phyloP scores from a whole-genome alignment of 2,329 filamentous ascomycete species.

The Penicillium sclerotigenum region DNA sequence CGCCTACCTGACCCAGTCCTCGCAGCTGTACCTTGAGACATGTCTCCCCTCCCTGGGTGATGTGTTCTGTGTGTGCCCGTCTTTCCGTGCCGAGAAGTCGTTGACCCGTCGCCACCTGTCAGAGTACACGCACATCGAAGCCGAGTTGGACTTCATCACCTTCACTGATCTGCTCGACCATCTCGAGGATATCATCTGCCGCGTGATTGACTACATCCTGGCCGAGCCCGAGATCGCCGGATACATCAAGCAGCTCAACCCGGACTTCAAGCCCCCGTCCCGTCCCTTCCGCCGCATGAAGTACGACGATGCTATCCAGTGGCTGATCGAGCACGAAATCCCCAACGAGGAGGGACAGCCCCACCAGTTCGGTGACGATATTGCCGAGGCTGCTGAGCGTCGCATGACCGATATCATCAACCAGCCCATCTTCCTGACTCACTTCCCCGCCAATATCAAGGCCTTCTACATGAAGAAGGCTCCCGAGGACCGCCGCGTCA shows the following conservation, averaged over 20 bases:
- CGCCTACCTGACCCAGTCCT: slow-evolving; percentile 93
- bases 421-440: slow-evolving; percentile 89
- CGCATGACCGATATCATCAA: slow-evolving; percentile 97
- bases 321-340: slow-evolving; percentile 87
- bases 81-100: slow-evolving; percentile 96
- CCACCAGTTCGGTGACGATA: slow-evolving; percentile 93
- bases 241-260: slow-evolving; percentile 84
- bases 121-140: slow-evolving; percentile 96
- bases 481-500: slow-evolving; percentile 72
- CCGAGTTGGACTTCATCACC: slow-evolving; percentile 90
- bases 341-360: slow-evolving; percentile 87
- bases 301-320: slow-evolving; percentile 90
- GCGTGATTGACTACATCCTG: slow-evolving; percentile 74
- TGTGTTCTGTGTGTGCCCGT: slow-evolving; percentile 97
- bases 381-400: slow-evolving; percentile 94
- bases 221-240: slow-evolving; percentile 68
- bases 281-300: slow-evolving; percentile 92
- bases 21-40: slow-evolving; percentile 96
- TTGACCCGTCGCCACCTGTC: slow-evolving; percentile 90
- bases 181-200: slow-evolving; percentile 82
- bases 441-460: slow-evolving; percentile 97
- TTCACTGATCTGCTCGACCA: slow-evolving; percentile 87
- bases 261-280: slow-evolving; percentile 74
- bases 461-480: slow-evolving; percentile 99
- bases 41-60: slow-evolving; percentile 85